Conservation (phyloP, 108 stramenopile genomes). For the Stephanodiscus minutulus region DNA sequence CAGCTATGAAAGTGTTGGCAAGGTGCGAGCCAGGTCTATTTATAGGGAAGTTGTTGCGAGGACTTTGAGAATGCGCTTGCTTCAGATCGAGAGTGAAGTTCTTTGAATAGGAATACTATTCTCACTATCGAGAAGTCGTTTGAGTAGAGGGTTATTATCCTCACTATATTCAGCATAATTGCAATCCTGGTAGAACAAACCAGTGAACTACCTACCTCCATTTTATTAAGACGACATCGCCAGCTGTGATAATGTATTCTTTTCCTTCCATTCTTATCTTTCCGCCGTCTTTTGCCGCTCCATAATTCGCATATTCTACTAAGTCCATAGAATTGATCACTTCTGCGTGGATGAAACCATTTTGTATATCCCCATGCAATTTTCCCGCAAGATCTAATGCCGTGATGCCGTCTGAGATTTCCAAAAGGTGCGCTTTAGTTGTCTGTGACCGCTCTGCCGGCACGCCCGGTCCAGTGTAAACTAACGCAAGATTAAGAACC, state of each 20-base stretch:
- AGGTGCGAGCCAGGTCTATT: too few species aligned
- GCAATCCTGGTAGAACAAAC: background rate
- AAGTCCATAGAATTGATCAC: slow-evolving; percentile 50
- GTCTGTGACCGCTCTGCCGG: slow-evolving; percentile 63
- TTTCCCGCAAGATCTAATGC: slow-evolving; percentile 58
- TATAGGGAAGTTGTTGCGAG: too few species aligned
- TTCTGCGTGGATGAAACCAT: slow-evolving; percentile 92
- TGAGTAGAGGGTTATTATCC: too few species aligned
- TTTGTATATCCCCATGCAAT: slow-evolving; percentile 91
- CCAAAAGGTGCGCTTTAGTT: slow-evolving; percentile 60
- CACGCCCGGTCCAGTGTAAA: slow-evolving; percentile 73
- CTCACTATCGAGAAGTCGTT: too few species aligned
- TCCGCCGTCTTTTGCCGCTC: slow-evolving; percentile 81
- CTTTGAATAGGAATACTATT: too few species aligned
- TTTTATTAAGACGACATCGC: slow-evolving; percentile 90
- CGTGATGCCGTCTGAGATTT: slow-evolving; percentile 19
- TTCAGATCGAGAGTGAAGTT: too few species aligned
- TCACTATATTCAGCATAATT: too few species aligned
- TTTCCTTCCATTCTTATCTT: slow-evolving; percentile 80
- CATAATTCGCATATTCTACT: slow-evolving; percentile 54
- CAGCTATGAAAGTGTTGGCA: too few species aligned
- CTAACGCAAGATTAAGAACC: slow-evolving; percentile 46
- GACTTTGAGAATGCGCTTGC: too few species aligned
- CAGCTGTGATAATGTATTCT: slow-evolving; percentile 80
- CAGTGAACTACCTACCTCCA: slow-evolving; percentile 52